Evolutionary conservation across 306 rosid genomes (phyloP).

Genomic region (Notholithocarpus densiflorus): DNA sequence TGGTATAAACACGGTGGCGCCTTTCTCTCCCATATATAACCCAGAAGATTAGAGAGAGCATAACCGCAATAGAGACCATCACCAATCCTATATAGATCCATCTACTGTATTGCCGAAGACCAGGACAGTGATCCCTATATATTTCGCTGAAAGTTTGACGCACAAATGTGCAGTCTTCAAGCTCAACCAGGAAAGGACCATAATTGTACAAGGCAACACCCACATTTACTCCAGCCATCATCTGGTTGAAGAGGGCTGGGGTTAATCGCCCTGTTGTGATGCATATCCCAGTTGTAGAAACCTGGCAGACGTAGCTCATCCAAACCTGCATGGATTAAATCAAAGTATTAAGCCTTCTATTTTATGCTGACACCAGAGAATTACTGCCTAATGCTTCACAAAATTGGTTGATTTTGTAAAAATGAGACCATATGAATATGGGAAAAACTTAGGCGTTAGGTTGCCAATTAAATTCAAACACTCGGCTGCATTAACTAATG

Average conservation of each 20-base stretch:
- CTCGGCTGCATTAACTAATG: too few species aligned
- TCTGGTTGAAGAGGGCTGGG: constrained; percentile 45
- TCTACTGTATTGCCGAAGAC: constrained; percentile 25
- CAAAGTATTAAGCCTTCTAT: background rate
- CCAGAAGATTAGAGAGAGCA: constrained; percentile 66
- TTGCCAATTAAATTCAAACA: too few species aligned
- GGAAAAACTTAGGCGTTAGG: too few species aligned
- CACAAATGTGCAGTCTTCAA: constrained; percentile 61
- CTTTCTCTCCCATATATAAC: constrained; percentile 60
- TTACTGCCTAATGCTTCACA: background rate
- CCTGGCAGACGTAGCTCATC: constrained; percentile 48
- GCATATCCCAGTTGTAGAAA: constrained; percentile 34
- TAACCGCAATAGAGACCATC: constrained; percentile 54
- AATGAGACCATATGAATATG: background rate
- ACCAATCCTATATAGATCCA: constrained; percentile 55
- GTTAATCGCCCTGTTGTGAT: constrained; percentile 53
- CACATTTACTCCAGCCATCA: constrained; percentile 47
- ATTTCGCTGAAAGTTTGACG: constrained; percentile 53
- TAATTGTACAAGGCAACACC: constrained; percentile 54
- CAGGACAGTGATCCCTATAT: constrained; percentile 49
- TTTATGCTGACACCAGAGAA: background rate
- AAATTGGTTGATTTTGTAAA: background rate
- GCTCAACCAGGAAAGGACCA: constrained; percentile 57
- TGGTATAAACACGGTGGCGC: constrained; percentile 64
- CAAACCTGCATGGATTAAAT: constrained; percentile 55